Evolutionary conservation across 2,329 filamentous ascomycete species (phyloP).

Genomic region (Trichophyton mentagrophytes): DNA sequence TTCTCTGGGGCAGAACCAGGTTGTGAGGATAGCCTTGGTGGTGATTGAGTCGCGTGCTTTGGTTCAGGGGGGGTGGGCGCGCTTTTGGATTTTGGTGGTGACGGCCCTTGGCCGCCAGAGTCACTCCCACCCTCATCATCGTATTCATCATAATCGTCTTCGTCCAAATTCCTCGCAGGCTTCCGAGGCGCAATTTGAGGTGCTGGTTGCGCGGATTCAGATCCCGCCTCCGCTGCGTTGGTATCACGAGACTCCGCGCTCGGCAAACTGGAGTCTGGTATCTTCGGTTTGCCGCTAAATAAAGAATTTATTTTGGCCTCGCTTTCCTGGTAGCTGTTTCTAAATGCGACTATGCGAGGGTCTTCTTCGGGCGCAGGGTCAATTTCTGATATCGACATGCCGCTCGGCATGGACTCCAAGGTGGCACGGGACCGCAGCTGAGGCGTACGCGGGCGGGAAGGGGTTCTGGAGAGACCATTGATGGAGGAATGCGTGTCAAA

Average conservation of each 20-base stretch:
- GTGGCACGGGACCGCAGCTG: slow-evolving; percentile 32
- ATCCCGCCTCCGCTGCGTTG: slow-evolving; percentile 37
- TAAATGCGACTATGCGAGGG: slow-evolving; percentile 57
- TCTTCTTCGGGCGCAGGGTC: slow-evolving; percentile 52
- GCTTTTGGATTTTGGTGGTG: slow-evolving; percentile 39
- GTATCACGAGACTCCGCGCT: slow-evolving; percentile 24
- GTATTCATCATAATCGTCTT: slow-evolving; percentile 60
- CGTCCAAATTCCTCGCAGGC: slow-evolving; percentile 61
- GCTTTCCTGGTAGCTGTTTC: slow-evolving; percentile 61
- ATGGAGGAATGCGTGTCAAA: slow-evolving; percentile 24
- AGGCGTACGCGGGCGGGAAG: slow-evolving; percentile 34
- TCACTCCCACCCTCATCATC: slow-evolving; percentile 49
- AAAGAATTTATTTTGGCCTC: slow-evolving; percentile 65
- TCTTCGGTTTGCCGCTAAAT: slow-evolving; percentile 44
- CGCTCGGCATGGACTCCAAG: slow-evolving; percentile 36
- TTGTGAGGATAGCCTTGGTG: slow-evolving; percentile 53
- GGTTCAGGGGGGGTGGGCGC: slow-evolving; percentile 43
- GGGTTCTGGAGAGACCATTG: slow-evolving; percentile 33
- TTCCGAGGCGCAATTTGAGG: slow-evolving; percentile 38
- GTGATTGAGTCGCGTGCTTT: slow-evolving; percentile 51
- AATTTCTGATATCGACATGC: slow-evolving; percentile 37
- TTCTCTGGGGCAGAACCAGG: slow-evolving; percentile 50
- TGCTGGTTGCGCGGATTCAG: slow-evolving; percentile 24
- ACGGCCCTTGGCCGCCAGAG: slow-evolving; percentile 25
- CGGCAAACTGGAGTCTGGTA: slow-evolving; percentile 38